Percentiles rank a stretch among this genome's conserved stretches.
phyloP scores from a whole-genome alignment of 1,139 yeast species.

The Pichiaceae sp. region DNA sequence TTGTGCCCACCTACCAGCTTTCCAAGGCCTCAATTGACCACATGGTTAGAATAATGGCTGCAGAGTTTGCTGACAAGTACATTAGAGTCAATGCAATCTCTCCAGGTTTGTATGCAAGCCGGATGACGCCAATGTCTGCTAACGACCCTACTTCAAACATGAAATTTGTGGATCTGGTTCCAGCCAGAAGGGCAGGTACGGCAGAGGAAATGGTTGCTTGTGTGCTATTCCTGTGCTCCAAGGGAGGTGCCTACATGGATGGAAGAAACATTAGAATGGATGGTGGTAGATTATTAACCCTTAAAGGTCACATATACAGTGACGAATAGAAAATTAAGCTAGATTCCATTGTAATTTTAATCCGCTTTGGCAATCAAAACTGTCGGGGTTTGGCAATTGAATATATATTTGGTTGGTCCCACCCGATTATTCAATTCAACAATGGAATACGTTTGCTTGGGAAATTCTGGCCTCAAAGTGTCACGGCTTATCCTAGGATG shows the following conservation, averaged over 20 bases:
- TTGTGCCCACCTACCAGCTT: slow-evolving; percentile 17
- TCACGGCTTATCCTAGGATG: too few relatives aligned
- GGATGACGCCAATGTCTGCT: slow-evolving; percentile 16
- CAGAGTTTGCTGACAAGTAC: slow-evolving; percentile 17
- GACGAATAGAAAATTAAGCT: neutral
- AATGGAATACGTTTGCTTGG: too few relatives aligned
- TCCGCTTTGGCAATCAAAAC: too few relatives aligned
- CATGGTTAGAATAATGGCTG: slow-evolving; percentile 20
- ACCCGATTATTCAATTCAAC: too few relatives aligned
- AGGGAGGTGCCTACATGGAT: slow-evolving; percentile 18
- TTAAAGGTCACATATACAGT: neutral
- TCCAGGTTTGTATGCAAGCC: slow-evolving; percentile 15
- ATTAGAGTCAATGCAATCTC: slow-evolving; percentile 18
- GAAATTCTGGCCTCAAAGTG: too few relatives aligned
- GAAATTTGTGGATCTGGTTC: slow-evolving; percentile 12
- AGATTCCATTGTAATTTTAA: too few relatives aligned
- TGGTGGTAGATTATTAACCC: slow-evolving; percentile 11
- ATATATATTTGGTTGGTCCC: too few relatives aligned
- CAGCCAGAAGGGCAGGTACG: slow-evolving; percentile 15
- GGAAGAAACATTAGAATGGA: slow-evolving; percentile 17
- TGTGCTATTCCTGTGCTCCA: slow-evolving; percentile 13
- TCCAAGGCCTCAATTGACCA: slow-evolving; percentile 16
- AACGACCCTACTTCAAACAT: slow-evolving; percentile 16
- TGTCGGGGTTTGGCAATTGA: too few relatives aligned
- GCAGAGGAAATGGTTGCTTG: slow-evolving; percentile 15